Evolutionary conservation across 768 basidiomycete genomes (phyloP).

Genomic region (Cantharellus anzutake): DNA sequence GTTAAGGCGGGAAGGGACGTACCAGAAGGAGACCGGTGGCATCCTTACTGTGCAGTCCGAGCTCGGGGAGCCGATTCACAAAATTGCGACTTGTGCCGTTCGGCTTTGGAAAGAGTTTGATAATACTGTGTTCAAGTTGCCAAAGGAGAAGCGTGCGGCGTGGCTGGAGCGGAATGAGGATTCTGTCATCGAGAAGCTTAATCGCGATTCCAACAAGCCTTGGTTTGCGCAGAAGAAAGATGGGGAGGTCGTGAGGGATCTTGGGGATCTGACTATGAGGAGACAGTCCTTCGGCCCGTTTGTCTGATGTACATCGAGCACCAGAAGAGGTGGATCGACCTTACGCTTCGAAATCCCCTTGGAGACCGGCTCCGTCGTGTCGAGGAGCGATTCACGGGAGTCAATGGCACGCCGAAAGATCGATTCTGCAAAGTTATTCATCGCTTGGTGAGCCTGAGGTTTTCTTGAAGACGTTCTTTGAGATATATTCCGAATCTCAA

Average conservation of each 20-base stretch:
- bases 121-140: slow-evolving; percentile 81
- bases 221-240: slow-evolving; percentile 99
- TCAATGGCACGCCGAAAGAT: slow-evolving; percentile 68
- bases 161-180: slow-evolving; percentile 78
- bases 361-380: slow-evolving; percentile 94
- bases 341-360: slow-evolving; percentile 44
- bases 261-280: slow-evolving; percentile 98
- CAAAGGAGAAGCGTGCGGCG: slow-evolving; percentile 79
- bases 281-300: slow-evolving; percentile 77
- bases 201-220: slow-evolving; percentile 86
- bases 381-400: slow-evolving; percentile 85
- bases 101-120: slow-evolving; percentile 99
- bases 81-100: slow-evolving; percentile 90
- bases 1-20: slow-evolving; percentile 75
- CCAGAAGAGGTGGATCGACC: slow-evolving; percentile 85
- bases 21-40: slow-evolving; percentile 82
- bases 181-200: slow-evolving; percentile 79
- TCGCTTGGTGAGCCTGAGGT: slow-evolving; percentile 63
- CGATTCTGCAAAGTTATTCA: slow-evolving; percentile 64
- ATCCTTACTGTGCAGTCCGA: slow-evolving; percentile 94
- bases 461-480: slow-evolving; percentile 70
- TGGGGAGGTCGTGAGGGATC: slow-evolving; percentile 58
- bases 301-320: slow-evolving; percentile 86
- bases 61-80: slow-evolving; percentile 90
- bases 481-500: slow-evolving; percentile 60